Conservation (phyloP, 2,329 filamentous ascomycete species). For the Plenodomus lindquistii region DNA sequence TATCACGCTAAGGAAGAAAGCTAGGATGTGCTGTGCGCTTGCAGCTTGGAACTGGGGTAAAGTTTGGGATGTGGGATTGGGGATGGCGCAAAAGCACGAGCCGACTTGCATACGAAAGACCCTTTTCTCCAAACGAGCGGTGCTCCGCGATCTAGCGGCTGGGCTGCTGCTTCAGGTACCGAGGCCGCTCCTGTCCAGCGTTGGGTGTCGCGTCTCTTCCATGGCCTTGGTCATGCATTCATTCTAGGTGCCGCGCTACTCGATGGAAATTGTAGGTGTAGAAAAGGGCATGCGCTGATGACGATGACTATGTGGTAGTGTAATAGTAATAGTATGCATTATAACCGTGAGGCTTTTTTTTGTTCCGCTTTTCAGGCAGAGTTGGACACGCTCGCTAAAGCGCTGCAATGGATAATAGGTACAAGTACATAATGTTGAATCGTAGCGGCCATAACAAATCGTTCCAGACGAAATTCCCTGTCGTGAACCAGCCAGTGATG, state of each 20-base stretch:
- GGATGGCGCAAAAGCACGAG: too few species aligned
- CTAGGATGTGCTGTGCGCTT: too few species aligned
- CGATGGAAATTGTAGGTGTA: background rate
- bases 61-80: constrained; percentile 12
- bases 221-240: constrained; percentile 6
- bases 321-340: constrained; percentile 2
- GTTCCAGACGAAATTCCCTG: constrained; percentile 11
- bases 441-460: constrained; percentile 17
- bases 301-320: background rate
- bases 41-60: constrained; percentile 4
- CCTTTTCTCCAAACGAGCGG: constrained; percentile 5
- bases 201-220: background rate
- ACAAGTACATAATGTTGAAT: constrained; percentile 16
- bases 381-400: constrained; percentile 3
- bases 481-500: constrained; percentile 6
- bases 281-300: background rate
- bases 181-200: constrained; percentile 2
- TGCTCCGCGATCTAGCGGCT: constrained; percentile 9
- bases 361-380: background rate
- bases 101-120: too few species aligned
- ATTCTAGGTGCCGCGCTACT: constrained; percentile 1
- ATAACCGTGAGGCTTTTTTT: background rate
- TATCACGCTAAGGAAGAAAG: constrained; percentile 9
- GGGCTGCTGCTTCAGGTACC: constrained; percentile 10
- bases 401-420: constrained; percentile 18